Evolutionary conservation across 768 basidiomycete species (phyloP), one percentile per base, ranked within the genome.

Genomic region (Saitozyma podzolica): DNA sequence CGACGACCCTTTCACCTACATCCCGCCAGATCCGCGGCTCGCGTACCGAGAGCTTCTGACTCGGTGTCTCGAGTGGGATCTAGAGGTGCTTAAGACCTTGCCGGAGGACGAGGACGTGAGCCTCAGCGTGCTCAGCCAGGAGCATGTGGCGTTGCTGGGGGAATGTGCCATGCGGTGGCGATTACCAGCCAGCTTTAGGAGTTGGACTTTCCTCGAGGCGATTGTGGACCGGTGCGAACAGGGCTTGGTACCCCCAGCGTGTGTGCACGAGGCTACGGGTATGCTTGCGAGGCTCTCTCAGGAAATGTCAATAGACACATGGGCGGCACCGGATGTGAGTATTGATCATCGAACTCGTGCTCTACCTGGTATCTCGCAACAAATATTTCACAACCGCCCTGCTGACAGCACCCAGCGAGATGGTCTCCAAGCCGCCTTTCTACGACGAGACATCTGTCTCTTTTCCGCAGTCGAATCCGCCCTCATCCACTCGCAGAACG

Each of bases 121-220:
- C 0, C 82, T 98, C 43, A 90, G 91, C 8, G 97, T 99, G 60
- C 80, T 99, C 16, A 91, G 91, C 4, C 75, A 84, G 1, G 76
- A 84, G 10, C 91, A 97, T 75, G 83, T 91, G 48, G 89, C 90
- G 60, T 82, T 99, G 43, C 84, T 97, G 68, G 88, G 88, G 61
- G 90, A 94, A 69, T 93, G 92, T 69, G 91, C 91, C 3, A 68
- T 89, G 62, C 84, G 92, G 48, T 98, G 96, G 96, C 84, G 95
- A 52, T 88, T 98, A 64, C 85, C 87, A 2, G 88, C 88, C 65
- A 82, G 88, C 16, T 90, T 89, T 74, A 86, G 90, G 41, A 87
- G 85, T 0, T 84, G 87, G 9, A 88, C 87, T 72, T 96, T 94
- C 81, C 80, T 96, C 70, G 89, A 91, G 58, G 83, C 92, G 57